phyloP scores from a whole-genome alignment of 2,329 filamentous ascomycete genomes.

The Sarocladiaceae sp. region DNA sequence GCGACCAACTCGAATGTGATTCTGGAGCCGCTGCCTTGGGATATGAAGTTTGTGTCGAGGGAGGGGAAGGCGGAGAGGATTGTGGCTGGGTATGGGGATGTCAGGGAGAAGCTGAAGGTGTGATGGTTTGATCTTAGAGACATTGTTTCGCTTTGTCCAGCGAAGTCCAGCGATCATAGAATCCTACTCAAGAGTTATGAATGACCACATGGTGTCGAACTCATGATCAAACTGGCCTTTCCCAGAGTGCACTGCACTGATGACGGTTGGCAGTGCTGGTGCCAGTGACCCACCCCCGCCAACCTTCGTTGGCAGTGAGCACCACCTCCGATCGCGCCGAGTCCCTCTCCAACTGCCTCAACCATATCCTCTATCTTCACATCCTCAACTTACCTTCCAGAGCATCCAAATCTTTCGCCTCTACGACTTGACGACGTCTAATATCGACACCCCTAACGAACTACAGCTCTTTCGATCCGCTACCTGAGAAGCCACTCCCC shows the following conservation, averaged over 20 bases:
- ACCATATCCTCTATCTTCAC: neutral
- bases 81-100: conserved; percentile 28
- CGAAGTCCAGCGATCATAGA: neutral
- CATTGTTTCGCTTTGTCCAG: neutral
- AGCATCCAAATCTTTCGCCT: too few species aligned
- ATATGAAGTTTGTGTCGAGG: conserved; percentile 37
- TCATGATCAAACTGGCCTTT: too few species aligned
- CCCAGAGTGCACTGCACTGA: too few species aligned
- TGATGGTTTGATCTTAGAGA: neutral
- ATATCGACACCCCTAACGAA: too few species aligned
- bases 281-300: too few species aligned
- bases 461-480: too few species aligned
- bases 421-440: too few species aligned
- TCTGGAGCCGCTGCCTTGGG: conserved; percentile 41
- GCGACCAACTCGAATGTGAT: conserved; percentile 48
- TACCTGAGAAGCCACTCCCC: too few species aligned
- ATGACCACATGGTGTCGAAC: too few species aligned
- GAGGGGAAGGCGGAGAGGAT: conserved; percentile 30
- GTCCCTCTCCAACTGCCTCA: too few species aligned
- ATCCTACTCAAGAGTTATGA: too few species aligned
- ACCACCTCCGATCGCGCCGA: too few species aligned
- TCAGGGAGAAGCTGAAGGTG: conserved; percentile 20
- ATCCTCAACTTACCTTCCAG: neutral
- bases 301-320: neutral
- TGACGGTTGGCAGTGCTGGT: neutral